Evolutionary conservation across 2,329 filamentous ascomycete genomes (phyloP).

Genomic region (Aspergillus tanneri): DNA sequence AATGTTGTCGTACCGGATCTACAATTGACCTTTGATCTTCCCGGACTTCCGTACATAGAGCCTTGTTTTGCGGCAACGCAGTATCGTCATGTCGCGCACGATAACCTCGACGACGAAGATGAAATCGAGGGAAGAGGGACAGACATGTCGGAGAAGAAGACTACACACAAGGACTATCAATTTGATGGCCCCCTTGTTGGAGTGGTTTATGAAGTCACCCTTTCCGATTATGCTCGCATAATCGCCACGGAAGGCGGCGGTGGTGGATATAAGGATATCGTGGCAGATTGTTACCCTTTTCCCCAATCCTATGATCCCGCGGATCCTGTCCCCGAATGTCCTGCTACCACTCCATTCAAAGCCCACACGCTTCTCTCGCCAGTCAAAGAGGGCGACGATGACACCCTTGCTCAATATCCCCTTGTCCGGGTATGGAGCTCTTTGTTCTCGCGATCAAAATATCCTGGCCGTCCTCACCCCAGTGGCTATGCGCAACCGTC

Average conservation of each 20-base stretch:
- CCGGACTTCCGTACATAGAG: constrained; percentile 81
- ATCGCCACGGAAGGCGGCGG: constrained; percentile 89
- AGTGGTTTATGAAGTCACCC: constrained; percentile 92
- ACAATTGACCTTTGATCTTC: constrained; percentile 77
- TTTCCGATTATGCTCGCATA: constrained; percentile 77
- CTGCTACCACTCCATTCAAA: constrained; percentile 66
- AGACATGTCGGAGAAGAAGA: constrained; percentile 33
- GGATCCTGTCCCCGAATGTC: constrained; percentile 62
- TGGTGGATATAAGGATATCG: constrained; percentile 76
- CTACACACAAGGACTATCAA: constrained; percentile 13
- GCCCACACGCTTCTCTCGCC: constrained; percentile 83
- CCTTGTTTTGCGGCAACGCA: constrained; percentile 67
- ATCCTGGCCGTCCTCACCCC: constrained; percentile 54
- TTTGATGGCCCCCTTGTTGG: constrained; percentile 77
- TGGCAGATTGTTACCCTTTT: constrained; percentile 74
- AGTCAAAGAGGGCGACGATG: constrained; percentile 29
- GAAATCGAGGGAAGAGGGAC: constrained; percentile 6
- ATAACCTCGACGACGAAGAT: constrained; percentile 10
- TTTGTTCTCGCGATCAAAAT: constrained; percentile 17
- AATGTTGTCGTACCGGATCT: constrained; percentile 80
- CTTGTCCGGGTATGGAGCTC: not conserved
- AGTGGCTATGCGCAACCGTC: constrained; percentile 78
- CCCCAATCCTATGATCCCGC: constrained; percentile 50
- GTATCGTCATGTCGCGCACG: not conserved
- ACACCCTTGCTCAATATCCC: constrained; percentile 6